Conservation (phyloP, 257 asterid genomes). For the Ajuga chamaepitys region DNA sequence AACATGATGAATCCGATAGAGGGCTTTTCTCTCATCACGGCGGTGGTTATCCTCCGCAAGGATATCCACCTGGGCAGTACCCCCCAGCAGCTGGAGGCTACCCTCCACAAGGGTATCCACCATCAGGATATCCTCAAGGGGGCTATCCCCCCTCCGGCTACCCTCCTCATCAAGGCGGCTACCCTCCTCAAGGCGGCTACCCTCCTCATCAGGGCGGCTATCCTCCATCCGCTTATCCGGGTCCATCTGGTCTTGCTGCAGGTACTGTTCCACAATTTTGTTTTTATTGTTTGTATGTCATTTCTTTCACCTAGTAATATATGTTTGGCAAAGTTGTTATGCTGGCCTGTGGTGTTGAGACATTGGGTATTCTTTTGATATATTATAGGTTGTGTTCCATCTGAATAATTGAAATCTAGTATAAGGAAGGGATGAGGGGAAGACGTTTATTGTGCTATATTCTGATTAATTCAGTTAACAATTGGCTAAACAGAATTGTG, state of each 20-base stretch:
- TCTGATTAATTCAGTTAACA: too few species aligned
- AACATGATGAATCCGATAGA: constrained; percentile 36
- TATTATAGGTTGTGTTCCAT: background rate
- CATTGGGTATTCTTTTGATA: background rate
- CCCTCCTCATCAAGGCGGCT: too few species aligned
- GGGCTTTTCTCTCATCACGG: constrained; percentile 26
- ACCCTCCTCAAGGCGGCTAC: too few species aligned
- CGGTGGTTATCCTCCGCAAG: constrained; percentile 15
- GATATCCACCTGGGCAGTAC: constrained; percentile 42
- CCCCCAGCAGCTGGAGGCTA: constrained; percentile 42
- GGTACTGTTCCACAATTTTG: constrained; percentile 24
- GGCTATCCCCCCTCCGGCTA: constrained; percentile 40
- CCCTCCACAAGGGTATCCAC: constrained; percentile 38
- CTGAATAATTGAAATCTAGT: too few species aligned
- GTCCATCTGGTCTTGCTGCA: constrained; percentile 7
- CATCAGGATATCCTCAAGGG: constrained; percentile 29
- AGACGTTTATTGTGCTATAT: too few species aligned
- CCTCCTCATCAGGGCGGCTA: constrained; percentile 29
- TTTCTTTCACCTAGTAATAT: background rate
- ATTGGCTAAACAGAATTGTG: too few species aligned
- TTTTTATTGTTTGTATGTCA: background rate
- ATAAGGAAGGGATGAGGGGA: too few species aligned
- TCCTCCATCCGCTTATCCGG: constrained; percentile 37
- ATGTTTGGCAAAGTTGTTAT: background rate
- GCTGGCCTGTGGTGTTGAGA: background rate